These are phyloP conservation scores for Boletus rubescentipes DNA, from an alignment of 768 basidiomycete genomes.

Conservation along the genomic window DNA sequence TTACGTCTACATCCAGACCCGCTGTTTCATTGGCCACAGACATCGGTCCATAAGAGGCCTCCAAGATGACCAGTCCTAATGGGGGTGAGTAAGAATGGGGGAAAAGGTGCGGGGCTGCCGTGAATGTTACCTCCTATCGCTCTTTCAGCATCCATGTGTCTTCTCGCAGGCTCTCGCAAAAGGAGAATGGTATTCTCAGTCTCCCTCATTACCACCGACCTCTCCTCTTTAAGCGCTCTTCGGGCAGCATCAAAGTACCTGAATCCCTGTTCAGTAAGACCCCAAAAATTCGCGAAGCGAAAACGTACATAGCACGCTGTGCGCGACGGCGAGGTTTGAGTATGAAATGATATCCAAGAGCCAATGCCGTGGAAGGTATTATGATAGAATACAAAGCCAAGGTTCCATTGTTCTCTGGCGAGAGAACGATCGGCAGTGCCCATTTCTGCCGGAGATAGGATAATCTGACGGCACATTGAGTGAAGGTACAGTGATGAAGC, in stretches of 20 bases:
- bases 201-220: conserved; percentile 59
- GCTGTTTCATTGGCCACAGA: conserved; percentile 49
- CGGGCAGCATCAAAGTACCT: conserved; percentile 71
- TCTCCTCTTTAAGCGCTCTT: conserved; percentile 60
- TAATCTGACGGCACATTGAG: conserved; percentile 38
- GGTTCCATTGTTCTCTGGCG: conserved; percentile 44
- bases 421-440: conserved; percentile 56
- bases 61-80: conserved; percentile 72
- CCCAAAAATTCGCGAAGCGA: conserved; percentile 9
- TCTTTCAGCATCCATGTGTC: conserved; percentile 62
- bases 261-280: conserved; percentile 19
- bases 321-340: conserved; percentile 54
- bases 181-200: conserved; percentile 60
- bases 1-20: conserved; percentile 71
- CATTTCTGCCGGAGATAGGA: conserved; percentile 58
- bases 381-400: conserved; percentile 52
- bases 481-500: conserved; percentile 13
- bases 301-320: conserved; percentile 51
- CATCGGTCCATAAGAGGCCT: conserved; percentile 69
- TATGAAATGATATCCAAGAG: conserved; percentile 56
- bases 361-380: conserved; percentile 53
- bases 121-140: conserved; percentile 58
- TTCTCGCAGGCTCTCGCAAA: conserved; percentile 65
- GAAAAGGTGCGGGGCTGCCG: conserved; percentile 1
- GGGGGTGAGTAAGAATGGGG: conserved; percentile 16